A percentile compares a stretch with the other conserved stretches of the same genome.
Conservation (phyloP, 805 yeast genomes). For the Candida succiphila region DNA sequence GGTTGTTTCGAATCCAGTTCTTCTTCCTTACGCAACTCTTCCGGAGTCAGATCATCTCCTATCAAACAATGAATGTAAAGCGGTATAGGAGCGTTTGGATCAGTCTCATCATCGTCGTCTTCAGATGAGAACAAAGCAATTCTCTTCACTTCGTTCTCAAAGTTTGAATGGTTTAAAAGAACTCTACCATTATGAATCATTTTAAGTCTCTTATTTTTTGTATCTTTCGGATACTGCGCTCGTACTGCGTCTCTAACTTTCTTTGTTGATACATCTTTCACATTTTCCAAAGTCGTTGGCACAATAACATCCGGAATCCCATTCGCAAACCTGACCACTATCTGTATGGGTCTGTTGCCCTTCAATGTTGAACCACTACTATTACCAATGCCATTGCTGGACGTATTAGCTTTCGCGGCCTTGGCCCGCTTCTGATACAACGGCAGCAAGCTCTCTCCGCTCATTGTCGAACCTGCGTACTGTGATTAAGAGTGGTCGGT, state of each 20-base stretch:
- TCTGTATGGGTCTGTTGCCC: conserved; percentile 4
- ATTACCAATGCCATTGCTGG: too few species aligned
- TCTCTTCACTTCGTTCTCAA: conserved; percentile 37
- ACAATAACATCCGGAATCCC: conserved; percentile 31
- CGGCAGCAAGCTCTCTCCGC: conserved; percentile 8
- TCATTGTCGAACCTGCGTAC: conserved; percentile 2
- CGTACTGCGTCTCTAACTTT: conserved; percentile 36
- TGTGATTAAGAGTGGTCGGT: neutral
- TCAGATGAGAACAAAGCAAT: conserved; percentile 12
- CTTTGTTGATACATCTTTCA: conserved; percentile 25
- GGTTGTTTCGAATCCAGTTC: conserved; percentile 45
- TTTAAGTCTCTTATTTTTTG: conserved; percentile 41
- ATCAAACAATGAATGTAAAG: conserved; percentile 74
- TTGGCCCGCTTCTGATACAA: conserved; percentile 7
- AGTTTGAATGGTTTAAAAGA: conserved; percentile 44
- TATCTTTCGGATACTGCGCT: conserved; percentile 13
- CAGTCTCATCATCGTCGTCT: conserved; percentile 13
- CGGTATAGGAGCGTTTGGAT: conserved; percentile 11
- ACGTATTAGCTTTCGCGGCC: neutral
- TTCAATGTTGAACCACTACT: too few species aligned
- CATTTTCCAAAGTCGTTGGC: conserved; percentile 17
- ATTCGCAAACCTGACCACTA: conserved; percentile 36
- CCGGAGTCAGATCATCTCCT: conserved; percentile 50
- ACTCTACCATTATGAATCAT: conserved; percentile 65
- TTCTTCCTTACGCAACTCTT: conserved; percentile 51